Percentiles rank a stretch among this genome's conserved stretches.
phyloP scores from a whole-genome alignment of 768 basidiomycete species.

The Cystofilobasidium ferigula region DNA sequence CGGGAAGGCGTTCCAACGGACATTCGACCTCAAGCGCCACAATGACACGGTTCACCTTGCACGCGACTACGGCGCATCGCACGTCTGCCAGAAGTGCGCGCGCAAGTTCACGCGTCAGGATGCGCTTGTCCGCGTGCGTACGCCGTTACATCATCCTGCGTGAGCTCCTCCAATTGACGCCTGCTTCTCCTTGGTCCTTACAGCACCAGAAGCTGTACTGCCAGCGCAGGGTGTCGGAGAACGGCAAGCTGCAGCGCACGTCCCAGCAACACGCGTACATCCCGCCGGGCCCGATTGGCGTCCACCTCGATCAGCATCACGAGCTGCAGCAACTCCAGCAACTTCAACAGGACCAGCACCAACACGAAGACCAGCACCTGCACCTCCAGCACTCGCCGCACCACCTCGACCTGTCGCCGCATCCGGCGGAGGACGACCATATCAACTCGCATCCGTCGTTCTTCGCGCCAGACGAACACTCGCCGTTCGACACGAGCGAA shows the following conservation, averaged over 20 bases:
- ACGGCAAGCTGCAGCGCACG: not conserved
- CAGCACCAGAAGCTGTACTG: not conserved
- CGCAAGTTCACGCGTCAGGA: conserved; percentile 14
- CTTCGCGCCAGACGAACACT: no score
- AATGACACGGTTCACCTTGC: conserved; percentile 11
- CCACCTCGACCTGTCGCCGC: no score
- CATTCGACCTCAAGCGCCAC: conserved; percentile 14
- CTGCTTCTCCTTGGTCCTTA: no score
- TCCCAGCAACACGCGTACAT: not conserved
- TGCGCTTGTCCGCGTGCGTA: conserved; percentile 7
- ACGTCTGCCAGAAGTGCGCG: conserved; percentile 4
- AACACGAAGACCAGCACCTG: no score
- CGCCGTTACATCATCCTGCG: not conserved
- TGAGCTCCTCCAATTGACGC: not conserved
- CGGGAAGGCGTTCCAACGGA: conserved; percentile 2
- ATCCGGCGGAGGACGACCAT: no score
- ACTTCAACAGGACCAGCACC: no score
- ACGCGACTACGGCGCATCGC: not conserved
- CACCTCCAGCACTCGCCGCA: no score
- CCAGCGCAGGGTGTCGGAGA: not conserved
- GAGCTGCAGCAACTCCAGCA: no score
- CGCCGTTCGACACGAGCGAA: no score
- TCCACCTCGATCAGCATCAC: no score
- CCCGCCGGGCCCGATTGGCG: not conserved
- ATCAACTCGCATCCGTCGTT: no score